These are phyloP conservation scores for Dactylellina parvicollis DNA, from an alignment of 2,329 filamentous ascomycete genomes.

Conservation along the genomic window DNA sequence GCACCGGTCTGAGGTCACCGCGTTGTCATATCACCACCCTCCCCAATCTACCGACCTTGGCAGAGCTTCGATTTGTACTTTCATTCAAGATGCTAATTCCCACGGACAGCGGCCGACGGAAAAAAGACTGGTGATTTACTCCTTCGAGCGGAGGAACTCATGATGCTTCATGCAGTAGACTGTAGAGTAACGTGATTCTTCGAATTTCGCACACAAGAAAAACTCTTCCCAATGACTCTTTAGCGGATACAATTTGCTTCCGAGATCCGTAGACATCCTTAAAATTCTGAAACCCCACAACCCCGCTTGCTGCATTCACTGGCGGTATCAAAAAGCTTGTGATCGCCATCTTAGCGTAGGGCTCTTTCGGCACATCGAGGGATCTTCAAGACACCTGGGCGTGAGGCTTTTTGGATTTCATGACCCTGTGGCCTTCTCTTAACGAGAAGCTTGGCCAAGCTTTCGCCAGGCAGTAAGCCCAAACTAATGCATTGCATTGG, in stretches of 20 bases:
- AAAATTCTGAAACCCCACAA: conserved; percentile 30
- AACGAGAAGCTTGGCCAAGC: conserved; percentile 29
- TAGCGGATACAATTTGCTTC: conserved; percentile 35
- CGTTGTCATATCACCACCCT: conserved; percentile 40
- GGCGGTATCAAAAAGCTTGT: conserved; percentile 36
- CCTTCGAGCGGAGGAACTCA: conserved; percentile 27
- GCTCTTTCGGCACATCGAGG: conserved; percentile 42
- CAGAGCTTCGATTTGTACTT: no score
- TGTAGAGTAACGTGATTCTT: conserved; percentile 26
- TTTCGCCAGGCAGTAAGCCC: conserved; percentile 8
- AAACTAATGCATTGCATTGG: conserved; percentile 1
- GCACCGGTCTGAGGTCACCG: conserved; percentile 39
- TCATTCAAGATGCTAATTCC: neutral
- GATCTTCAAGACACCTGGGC: conserved; percentile 12
- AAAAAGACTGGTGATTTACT: neutral
- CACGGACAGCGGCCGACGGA: conserved; percentile 17
- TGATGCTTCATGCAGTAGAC: conserved; percentile 10
- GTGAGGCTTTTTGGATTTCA: neutral
- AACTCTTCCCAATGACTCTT: conserved; percentile 15
- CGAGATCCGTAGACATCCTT: conserved; percentile 53
- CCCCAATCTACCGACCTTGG: conserved; percentile 36
- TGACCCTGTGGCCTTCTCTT: no score
- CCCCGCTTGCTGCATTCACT: conserved; percentile 7
- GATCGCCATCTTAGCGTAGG: conserved; percentile 32
- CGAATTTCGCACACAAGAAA: neutral